These are phyloP conservation scores for Candida ortonii DNA, from an alignment of 805 yeast genomes.

Conservation along the genomic window DNA sequence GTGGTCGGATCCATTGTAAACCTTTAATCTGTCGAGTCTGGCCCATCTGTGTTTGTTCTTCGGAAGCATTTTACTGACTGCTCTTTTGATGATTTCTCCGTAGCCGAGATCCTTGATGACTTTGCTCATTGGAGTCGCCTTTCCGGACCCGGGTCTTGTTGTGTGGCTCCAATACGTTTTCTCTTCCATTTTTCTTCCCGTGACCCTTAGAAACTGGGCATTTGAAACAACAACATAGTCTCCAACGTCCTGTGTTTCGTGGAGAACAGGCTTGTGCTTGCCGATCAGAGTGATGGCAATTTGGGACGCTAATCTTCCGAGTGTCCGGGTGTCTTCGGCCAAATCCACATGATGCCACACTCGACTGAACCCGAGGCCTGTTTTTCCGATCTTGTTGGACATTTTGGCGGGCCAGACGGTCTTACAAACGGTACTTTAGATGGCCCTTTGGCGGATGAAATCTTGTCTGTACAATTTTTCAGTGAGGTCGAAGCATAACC, in stretches of 20 bases:
- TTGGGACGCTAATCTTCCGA: slow-evolving; percentile 88
- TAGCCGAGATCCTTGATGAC: slow-evolving; percentile 77
- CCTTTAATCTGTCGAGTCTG: slow-evolving; percentile 80
- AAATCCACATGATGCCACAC: slow-evolving; percentile 96
- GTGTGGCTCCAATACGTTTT: slow-evolving; percentile 89
- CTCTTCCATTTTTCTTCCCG: slow-evolving; percentile 80
- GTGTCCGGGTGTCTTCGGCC: slow-evolving; percentile 75
- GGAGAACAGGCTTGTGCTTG: slow-evolving; percentile 92
- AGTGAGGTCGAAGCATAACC: too few species aligned
- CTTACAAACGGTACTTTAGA: too few species aligned
- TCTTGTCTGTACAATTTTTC: too few species aligned
- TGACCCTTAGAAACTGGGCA: slow-evolving; percentile 73
- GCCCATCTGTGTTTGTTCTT: slow-evolving; percentile 77
- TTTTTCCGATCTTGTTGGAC: slow-evolving; percentile 48
- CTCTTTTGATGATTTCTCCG: slow-evolving; percentile 79
- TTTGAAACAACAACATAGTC: slow-evolving; percentile 97
- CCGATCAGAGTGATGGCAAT: slow-evolving; percentile 90
- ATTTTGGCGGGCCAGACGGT: slow-evolving; percentile 26
- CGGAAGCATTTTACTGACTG: slow-evolving; percentile 96
- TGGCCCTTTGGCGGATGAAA: too few species aligned
- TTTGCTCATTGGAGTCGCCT: slow-evolving; percentile 76
- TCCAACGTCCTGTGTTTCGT: slow-evolving; percentile 80
- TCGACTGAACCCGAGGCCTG: slow-evolving; percentile 56
- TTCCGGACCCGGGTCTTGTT: slow-evolving; percentile 84
- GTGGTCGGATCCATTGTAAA: slow-evolving; percentile 83